Evolutionary conservation across 371 early-diverging fungal species (phyloP).

Genomic region (Lichtheimia hyalospora): DNA sequence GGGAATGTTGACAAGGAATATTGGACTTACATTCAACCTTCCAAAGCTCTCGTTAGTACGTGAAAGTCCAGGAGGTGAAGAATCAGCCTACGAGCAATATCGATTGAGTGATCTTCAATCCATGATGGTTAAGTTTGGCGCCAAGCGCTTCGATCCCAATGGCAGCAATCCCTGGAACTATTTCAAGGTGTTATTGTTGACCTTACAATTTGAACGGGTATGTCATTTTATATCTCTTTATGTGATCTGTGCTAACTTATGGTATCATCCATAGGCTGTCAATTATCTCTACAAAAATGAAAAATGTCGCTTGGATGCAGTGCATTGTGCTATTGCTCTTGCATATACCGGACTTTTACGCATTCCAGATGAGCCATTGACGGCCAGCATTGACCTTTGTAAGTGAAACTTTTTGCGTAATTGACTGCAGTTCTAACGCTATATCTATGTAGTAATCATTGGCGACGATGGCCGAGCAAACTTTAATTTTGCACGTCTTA

Average conservation of each 20-base stretch:
- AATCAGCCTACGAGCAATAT: constrained; percentile 55
- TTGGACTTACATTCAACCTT: background rate
- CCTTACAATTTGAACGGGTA: constrained; percentile 86
- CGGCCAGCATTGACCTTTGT: constrained; percentile 29
- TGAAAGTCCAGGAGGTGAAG: constrained; percentile 50
- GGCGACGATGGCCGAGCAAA: constrained; percentile 29
- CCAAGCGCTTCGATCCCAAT: constrained; percentile 68
- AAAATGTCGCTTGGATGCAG: constrained; percentile 73
- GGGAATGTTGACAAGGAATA: background rate
- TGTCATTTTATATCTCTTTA: background rate
- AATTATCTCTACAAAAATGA: constrained; percentile 64
- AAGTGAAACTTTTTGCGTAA: constrained; percentile 12
- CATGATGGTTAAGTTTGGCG: constrained; percentile 64
- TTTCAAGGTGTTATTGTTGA: constrained; percentile 78
- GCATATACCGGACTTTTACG: constrained; percentile 77
- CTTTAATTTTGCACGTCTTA: constrained; percentile 65
- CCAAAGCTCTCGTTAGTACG: constrained; percentile 61
- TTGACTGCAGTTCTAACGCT: background rate
- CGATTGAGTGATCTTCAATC: constrained; percentile 68
- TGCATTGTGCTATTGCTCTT: constrained; percentile 87
- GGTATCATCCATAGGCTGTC: constrained; percentile 56
- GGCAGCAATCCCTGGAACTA: constrained; percentile 76
- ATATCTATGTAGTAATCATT: constrained; percentile 17
- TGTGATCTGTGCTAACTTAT: no score
- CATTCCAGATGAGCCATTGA: constrained; percentile 54